Conservation (phyloP, 2,329 filamentous ascomycete genomes). For the Oidium heveae region DNA sequence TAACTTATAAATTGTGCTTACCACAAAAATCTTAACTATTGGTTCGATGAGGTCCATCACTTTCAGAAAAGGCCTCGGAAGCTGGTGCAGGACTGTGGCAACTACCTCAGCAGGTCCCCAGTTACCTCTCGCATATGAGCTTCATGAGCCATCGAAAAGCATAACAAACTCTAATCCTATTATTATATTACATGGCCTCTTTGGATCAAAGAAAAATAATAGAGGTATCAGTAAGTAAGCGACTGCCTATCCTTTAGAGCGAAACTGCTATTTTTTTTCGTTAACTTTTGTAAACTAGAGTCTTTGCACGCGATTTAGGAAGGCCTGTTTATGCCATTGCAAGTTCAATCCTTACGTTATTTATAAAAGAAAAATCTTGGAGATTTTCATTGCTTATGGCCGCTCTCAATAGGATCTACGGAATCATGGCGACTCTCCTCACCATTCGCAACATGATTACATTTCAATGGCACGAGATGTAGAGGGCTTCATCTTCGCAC, state of each 20-base stretch:
- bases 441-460: conserved; percentile 56
- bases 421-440: conserved; percentile 81
- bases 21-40: too few relatives aligned
- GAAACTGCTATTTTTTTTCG: neutral
- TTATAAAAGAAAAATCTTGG: neutral
- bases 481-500: conserved; percentile 46
- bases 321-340: conserved; percentile 64
- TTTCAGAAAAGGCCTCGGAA: too few relatives aligned
- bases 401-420: conserved; percentile 41
- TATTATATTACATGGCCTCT: conserved; percentile 74
- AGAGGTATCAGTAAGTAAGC: conserved; percentile 72
- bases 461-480: conserved; percentile 61
- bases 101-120: neutral
- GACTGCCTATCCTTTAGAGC: neutral
- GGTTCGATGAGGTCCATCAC: too few relatives aligned
- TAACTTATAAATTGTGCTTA: too few relatives aligned
- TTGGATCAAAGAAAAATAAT: conserved; percentile 91
- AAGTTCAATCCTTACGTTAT: conserved; percentile 13
- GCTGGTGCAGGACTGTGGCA: too few relatives aligned
- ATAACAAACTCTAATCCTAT: conserved; percentile 32
- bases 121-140: conserved; percentile 32
- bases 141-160: conserved; percentile 24
- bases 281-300: conserved; percentile 23
- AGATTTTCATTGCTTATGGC: neutral
- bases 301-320: conserved; percentile 54